Base-by-base conservation (phyloP, 306 rosid species). In the Prunus davidiana region DNA sequence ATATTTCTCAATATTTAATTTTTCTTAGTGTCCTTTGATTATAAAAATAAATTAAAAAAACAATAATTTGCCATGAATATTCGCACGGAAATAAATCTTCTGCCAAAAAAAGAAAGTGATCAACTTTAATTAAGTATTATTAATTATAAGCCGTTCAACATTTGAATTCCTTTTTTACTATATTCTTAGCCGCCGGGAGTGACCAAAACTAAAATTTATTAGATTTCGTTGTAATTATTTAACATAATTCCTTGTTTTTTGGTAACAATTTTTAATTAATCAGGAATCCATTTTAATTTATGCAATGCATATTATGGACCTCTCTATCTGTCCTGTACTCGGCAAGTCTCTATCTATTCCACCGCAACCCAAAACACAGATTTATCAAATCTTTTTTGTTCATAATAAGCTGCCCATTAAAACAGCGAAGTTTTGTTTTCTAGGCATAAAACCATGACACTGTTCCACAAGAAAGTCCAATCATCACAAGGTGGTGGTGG, bases 391-490 rank as follows among this genome's bases (percentile, higher is more conserved):
- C 16, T 27, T 16, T 69, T 69, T 16, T 12, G 25, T 27, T 47
- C 28, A 41, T 41, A 13, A 47, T 25, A 55, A 56, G 57, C 12
- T 30, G 16, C 15, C 58, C 12, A 24, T 38, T 19, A 55, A 65
- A 65, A 51, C 19, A 15, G 27, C 8, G 7, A n/a, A 8, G 1
- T 3, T 19, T 32, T 75, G 64, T 75, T 52, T 75, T 51, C 24
- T 30, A 46, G 34, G 18, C 10, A 64, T 8, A 66, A 64, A 52
- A 24, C 34, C 38, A 8, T 34, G 5, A 34, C 4, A 64, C 38
- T 20, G 61, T 38, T 75, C 55, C 72, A 75, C 6, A 52, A 22
- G 69, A 57, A 49, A 67, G 60, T 25, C 68, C 74, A 67, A 76
- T 34, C 30, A 67, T 8, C 49, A 25, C 43, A 8, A 12, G 3